These are phyloP conservation scores for Dillenia turbinata DNA, from an alignment of 164 flowering plant genomes.

Conservation along the genomic window DNA sequence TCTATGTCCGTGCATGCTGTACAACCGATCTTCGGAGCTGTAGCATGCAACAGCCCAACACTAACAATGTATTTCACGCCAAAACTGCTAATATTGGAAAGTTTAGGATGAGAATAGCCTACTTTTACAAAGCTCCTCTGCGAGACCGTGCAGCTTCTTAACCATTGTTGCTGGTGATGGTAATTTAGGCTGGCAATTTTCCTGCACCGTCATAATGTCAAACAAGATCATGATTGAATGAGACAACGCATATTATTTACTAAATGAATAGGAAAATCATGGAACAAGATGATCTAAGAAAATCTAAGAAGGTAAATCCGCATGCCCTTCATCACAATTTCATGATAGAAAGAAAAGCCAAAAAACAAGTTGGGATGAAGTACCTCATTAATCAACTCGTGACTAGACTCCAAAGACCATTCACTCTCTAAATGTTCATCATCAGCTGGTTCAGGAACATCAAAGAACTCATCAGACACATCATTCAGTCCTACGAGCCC, in stretches of 20 bases:
- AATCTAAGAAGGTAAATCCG: too few species aligned
- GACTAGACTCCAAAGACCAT: slow-evolving; percentile 33
- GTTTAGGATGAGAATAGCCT: background rate
- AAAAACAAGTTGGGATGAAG: too few species aligned
- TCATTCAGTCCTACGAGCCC: slow-evolving; percentile 45
- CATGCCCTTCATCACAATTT: too few species aligned
- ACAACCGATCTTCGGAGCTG: slow-evolving; percentile 59
- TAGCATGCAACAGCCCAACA: too few species aligned
- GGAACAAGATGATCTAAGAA: too few species aligned
- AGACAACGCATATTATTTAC: too few species aligned
- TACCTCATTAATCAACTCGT: too few species aligned
- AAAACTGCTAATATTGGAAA: background rate
- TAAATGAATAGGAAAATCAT: too few species aligned
- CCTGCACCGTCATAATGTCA: slow-evolving; percentile 16
- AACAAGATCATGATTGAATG: background rate
- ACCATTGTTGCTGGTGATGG: slow-evolving; percentile 53
- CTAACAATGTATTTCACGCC: slow-evolving; percentile 1
- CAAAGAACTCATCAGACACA: slow-evolving; percentile 61
- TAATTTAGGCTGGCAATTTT: slow-evolving; percentile 36
- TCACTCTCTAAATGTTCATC: slow-evolving; percentile 32
- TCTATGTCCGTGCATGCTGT: slow-evolving; percentile 38
- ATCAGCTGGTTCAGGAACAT: slow-evolving; percentile 58
- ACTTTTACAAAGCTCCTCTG: slow-evolving; percentile 28
- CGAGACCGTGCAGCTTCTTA: slow-evolving; percentile 50
- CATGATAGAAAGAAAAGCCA: too few species aligned